Conservation (phyloP, 2,329 filamentous ascomycete genomes). For the Leptographium galeiforme region DNA sequence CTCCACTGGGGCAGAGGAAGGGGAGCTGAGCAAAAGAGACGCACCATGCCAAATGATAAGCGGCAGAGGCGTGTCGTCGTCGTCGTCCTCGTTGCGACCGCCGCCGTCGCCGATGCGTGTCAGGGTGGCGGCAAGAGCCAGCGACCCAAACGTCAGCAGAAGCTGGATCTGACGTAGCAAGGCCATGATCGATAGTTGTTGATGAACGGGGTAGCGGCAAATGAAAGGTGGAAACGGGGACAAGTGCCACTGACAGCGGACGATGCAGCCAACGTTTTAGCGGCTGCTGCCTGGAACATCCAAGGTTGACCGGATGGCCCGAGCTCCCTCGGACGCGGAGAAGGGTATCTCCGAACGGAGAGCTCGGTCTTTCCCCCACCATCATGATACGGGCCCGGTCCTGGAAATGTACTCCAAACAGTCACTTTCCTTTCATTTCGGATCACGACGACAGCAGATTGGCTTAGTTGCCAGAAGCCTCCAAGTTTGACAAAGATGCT, state of each 20-base stretch:
- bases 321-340: conserved; percentile 1
- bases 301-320: not conserved
- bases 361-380: not conserved
- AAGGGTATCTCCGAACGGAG: not conserved
- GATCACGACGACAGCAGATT: too few species aligned
- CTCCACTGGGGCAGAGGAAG: too few species aligned
- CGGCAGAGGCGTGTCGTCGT: conserved; percentile 60
- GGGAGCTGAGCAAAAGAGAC: not conserved
- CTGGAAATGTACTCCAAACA: too few species aligned
- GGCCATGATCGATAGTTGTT: conserved; percentile 13
- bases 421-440: too few species aligned
- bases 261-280: not conserved
- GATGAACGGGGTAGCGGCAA: not conserved
- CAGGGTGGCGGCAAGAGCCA: conserved; percentile 21
- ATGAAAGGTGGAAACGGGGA: not conserved
- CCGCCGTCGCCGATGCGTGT: conserved; percentile 4
- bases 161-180: conserved; percentile 14
- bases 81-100: conserved; percentile 18
- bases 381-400: not conserved
- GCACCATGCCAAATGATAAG: conserved; percentile 84
- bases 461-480: too few species aligned
- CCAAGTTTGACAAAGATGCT: too few species aligned
- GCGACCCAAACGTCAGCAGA: conserved; percentile 18
- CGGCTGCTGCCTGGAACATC: not conserved
- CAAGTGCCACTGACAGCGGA: not conserved